A percentile compares a stretch with the other conserved stretches of the same genome.
Evolutionary conservation across 2,329 filamentous ascomycete species (phyloP).

Genomic region (Thielaviopsis musarum): DNA sequence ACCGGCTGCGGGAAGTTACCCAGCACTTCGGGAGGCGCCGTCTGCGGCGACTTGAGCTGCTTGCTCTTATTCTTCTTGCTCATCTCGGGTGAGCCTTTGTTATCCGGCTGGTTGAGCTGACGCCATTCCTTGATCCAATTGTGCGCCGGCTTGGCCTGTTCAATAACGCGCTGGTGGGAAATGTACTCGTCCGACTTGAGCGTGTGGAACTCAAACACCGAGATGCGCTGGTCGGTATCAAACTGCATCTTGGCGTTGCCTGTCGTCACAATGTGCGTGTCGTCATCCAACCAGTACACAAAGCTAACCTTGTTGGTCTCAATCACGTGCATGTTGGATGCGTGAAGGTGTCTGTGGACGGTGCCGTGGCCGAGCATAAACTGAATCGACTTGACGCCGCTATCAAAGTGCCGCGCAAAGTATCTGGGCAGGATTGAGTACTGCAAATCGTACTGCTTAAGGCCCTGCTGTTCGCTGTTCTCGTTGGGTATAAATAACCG

Average conservation of each 20-base stretch:
- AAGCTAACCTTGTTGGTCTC: conserved; percentile 63
- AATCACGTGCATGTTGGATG: conserved; percentile 53
- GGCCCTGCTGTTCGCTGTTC: conserved; percentile 38
- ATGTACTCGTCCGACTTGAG: conserved; percentile 69
- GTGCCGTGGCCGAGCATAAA: conserved; percentile 59
- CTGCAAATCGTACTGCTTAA: conserved; percentile 77
- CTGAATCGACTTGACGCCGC: conserved; percentile 72
- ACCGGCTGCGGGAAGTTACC: conserved; percentile 42
- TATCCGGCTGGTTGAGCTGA: conserved; percentile 36
- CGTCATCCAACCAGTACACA: conserved; percentile 77
- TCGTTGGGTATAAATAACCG: conserved; percentile 49
- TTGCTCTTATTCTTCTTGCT: conserved; percentile 48
- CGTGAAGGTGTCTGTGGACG: conserved; percentile 33
- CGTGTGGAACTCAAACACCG: conserved; percentile 69
- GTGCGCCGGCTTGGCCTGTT: conserved; percentile 44
- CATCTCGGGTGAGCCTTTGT: conserved; percentile 46
- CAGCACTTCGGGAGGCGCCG: conserved; percentile 37
- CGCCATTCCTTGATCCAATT: conserved; percentile 51
- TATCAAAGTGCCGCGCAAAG: conserved; percentile 77
- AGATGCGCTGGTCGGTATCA: conserved; percentile 62
- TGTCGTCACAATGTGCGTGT: conserved; percentile 64
- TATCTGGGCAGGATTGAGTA: conserved; percentile 71
- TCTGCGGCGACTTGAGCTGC: conserved; percentile 40
- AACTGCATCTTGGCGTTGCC: conserved; percentile 68
- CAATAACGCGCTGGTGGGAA: conserved; percentile 47